Evolutionary conservation across 306 rosid genomes (phyloP).

Genomic region (Ceratonia siliqua): DNA sequence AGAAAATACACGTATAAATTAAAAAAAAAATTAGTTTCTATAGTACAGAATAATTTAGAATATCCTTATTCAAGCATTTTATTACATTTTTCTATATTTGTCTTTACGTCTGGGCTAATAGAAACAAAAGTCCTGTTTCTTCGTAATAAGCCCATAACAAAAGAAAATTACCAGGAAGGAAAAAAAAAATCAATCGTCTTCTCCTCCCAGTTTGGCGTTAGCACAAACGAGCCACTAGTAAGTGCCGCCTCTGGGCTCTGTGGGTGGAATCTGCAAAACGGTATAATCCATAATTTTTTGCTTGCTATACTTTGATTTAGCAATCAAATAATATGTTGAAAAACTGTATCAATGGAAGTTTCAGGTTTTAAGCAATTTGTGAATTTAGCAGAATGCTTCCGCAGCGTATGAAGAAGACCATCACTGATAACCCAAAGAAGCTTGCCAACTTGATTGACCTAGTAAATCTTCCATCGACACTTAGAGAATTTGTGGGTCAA

Average conservation of each 20-base stretch:
- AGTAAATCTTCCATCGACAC: constrained; percentile 71
- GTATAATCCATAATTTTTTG: neutral
- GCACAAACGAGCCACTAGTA: neutral
- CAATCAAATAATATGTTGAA: neutral
- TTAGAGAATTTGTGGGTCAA: constrained; percentile 81
- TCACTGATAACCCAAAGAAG: constrained; percentile 87
- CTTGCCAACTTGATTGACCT: constrained; percentile 88
- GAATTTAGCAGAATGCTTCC: constrained; percentile 58
- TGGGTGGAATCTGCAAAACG: neutral
- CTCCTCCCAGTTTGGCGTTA: no score
- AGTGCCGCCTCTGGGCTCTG: neutral
- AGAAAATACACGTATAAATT: no score
- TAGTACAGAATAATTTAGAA: no score
- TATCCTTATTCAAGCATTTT: no score
- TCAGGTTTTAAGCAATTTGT: constrained; percentile 15
- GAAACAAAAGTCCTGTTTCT: no score
- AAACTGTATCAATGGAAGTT: neutral
- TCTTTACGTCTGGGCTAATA: no score
- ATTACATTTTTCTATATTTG: no score
- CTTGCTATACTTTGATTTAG: neutral
- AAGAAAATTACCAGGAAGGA: no score
- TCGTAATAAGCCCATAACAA: no score
- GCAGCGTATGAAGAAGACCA: constrained; percentile 55
- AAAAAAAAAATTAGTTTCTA: no score
- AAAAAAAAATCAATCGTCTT: neutral